Evolutionary conservation across 2,329 filamentous ascomycete genomes (phyloP).

Genomic region (Fusarium chuoi): DNA sequence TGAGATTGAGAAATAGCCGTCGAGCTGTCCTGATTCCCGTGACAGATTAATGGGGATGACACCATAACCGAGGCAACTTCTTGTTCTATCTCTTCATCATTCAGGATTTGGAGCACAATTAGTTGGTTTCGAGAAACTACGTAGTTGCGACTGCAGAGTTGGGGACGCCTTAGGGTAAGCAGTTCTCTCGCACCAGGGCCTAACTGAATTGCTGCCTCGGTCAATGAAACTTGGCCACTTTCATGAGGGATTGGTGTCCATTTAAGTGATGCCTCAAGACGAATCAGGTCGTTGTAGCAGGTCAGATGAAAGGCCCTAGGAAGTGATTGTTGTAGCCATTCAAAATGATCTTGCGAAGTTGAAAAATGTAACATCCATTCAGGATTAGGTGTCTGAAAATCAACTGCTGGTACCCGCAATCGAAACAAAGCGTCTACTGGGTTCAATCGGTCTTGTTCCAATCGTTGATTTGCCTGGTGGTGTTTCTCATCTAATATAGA

Average conservation of each 20-base stretch:
- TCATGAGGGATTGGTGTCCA: constrained; percentile 39
- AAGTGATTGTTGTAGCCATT: constrained; percentile 35
- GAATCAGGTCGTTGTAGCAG: neutral
- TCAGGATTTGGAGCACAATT: constrained; percentile 18
- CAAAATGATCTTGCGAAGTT: constrained; percentile 40
- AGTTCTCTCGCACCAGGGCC: constrained; percentile 6
- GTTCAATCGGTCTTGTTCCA: constrained; percentile 46
- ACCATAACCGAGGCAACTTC: neutral
- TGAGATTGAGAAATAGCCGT: neutral
- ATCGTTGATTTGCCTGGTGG: constrained; percentile 1
- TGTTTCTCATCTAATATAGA: constrained; percentile 32
- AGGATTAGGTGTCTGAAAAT: constrained; percentile 40
- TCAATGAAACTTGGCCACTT: constrained; percentile 1
- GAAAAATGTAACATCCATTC: constrained; percentile 37
- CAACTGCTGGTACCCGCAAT: constrained; percentile 44
- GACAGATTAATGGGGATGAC: too few relatives aligned
- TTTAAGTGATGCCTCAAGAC: constrained; percentile 34
- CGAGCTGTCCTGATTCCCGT: neutral
- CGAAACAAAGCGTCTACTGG: constrained; percentile 41
- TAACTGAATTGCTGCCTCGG: constrained; percentile 26
- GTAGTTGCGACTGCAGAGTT: constrained; percentile 33
- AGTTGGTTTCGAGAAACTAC: neutral
- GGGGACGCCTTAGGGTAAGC: constrained; percentile 14
- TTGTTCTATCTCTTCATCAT: constrained; percentile 41
- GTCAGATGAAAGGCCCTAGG: constrained; percentile 3